phyloP scores from a whole-genome alignment of 225 moss, liverwort and hornwort species.

The Straminergon stramineum region DNA sequence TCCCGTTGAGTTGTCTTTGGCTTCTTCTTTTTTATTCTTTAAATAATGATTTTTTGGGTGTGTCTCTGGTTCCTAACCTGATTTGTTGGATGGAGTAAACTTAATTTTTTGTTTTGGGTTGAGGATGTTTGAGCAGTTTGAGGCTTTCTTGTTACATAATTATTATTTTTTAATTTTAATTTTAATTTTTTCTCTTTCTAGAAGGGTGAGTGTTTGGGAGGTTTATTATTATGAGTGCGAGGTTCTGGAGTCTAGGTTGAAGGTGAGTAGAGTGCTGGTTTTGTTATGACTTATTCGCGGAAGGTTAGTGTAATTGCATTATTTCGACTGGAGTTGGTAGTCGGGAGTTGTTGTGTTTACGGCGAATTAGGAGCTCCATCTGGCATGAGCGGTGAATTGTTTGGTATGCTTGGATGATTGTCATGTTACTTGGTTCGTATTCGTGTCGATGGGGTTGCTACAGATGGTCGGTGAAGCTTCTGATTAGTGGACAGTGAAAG shows the following conservation, averaged over 20 bases:
- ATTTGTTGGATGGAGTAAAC: not conserved
- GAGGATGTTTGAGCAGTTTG: not conserved
- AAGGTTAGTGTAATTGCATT: not conserved
- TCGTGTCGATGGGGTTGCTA: not conserved
- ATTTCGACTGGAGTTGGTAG: not conserved
- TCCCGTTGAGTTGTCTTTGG: not conserved
- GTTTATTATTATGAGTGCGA: not conserved
- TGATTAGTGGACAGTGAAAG: not conserved
- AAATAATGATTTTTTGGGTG: not conserved
- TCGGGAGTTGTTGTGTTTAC: not conserved
- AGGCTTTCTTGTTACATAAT: not conserved
- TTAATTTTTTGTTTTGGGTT: not conserved
- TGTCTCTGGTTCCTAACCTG: not conserved
- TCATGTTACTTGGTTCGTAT: not conserved
- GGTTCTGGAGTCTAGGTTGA: not conserved
- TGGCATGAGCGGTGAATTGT: not conserved
- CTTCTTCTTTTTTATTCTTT: not conserved
- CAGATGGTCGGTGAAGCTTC: not conserved
- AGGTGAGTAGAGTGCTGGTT: not conserved
- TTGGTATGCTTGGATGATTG: not conserved
- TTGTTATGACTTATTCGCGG: not conserved
- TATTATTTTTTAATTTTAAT: not conserved
- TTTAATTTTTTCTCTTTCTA: not conserved
- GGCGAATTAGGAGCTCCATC: not conserved
- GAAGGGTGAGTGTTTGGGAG: not conserved